Base-by-base conservation (phyloP, 2,329 filamentous ascomycete species). In the Phialocephala sp. region DNA sequence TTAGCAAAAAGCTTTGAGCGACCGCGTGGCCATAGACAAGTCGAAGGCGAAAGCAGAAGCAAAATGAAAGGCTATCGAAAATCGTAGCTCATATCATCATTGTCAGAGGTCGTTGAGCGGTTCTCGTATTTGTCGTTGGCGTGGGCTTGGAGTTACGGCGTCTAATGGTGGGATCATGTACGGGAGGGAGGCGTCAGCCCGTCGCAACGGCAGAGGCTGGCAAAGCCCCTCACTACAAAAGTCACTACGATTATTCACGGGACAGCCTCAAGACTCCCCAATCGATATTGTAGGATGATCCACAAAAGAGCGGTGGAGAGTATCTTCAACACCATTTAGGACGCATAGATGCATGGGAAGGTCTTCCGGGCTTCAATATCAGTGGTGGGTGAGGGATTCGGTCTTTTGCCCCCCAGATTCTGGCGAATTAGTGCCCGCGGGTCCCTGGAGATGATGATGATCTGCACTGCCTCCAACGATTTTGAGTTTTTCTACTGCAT, bases 371-470 rank as follows among this genome's bases (percentile, higher is more conserved):
- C 18, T 37, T 37, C 14, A 22, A 57, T 60, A 56, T 60, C 58
- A 65, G 60, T 60, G 43, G 63, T 61, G 56, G 22, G 24, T 45
- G 24, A 43, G 47, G 56, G 18, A 9, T 18, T 27, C 22, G 2
- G 56, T 35, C 20, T 12, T 32, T 61, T 56, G 35, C 59, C 64
- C 64, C 65, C 68, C 57, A 47, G 61, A 58, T 66, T 68, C 57
- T 57, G 65, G 54, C 70, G 68, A 71, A 71, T 71, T 60, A 60
- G 60, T 69, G 50, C 32, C 63, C 39, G 37, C 12, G 45, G 27
- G 70, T 74, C 66, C 70, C 68, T 71, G 71, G 62, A 63, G 59
- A 54, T 56, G 65, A 60, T 47, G 56, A 59, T 64, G 70, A 72
- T 69, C 70, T 67, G 56, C 70, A 68, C 62, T 47, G 63, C 64